Evolutionary conservation across 2,329 filamentous ascomycete species (phyloP), one percentile per base, ranked within the genome.

Genomic region (Penicillium olsonii): DNA sequence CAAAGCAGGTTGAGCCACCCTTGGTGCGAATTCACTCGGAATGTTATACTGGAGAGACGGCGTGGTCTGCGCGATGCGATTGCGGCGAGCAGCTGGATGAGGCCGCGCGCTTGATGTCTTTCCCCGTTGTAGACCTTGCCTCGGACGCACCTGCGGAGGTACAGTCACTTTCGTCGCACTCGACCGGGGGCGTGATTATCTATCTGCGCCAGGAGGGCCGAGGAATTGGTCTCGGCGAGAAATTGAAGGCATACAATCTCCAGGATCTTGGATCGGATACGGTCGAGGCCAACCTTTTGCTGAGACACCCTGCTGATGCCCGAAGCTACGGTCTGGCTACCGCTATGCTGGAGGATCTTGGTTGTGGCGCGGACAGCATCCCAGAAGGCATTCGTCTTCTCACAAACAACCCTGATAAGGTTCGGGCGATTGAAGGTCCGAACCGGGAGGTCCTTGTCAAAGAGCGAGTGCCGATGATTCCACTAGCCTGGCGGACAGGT

Each of bases 61-160:
- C 95, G 1, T 97, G 94, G 94, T 96, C 92, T 7, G 92, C 94
- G 29, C 85, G 94, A 22, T 99, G 94, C 75, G 94, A 99, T 74
- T 99, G 94, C 69, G 94, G 94, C 48, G 94, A 99, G 74, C 94
- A 99, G 70, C 81, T 99, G 2, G 94, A 99, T 69, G 94, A 99
- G 75, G 94, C 94, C 1, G 94, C 92, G 1, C 83, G 94, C 20
- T 76, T 99, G 2, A 99, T 99, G 94, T 87, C 88, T 14, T 76
- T 91, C 22, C 85, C 78, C 0, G 67, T 71, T 20, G 63, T 71
- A 22, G 61, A 67, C 1, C 51, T 70, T 17, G 53, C 59, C 12
- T 60, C 62, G 6, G 59, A 66, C 31, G 62, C 62, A 17, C 61
- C 60, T 15, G 57, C 62, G 48, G 59, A 62, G 46, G 51, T 54